These are phyloP conservation scores for Tylopilus intermedius DNA, from an alignment of 768 basidiomycete species.

Conservation along the genomic window DNA sequence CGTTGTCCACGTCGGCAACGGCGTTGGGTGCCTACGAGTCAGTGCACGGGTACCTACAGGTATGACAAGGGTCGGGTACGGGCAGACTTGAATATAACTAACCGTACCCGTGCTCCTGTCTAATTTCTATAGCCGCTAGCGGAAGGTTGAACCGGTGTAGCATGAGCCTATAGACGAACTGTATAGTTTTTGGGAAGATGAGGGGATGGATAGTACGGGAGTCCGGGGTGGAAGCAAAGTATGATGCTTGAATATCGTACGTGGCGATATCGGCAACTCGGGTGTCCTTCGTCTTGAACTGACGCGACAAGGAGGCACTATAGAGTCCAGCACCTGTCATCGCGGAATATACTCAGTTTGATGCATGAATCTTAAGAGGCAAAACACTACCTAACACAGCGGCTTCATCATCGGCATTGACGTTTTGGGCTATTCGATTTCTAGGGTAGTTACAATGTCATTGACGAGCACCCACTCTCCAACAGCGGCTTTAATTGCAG, in stretches of 20 bases:
- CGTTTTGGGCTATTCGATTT: slow-evolving; percentile 85
- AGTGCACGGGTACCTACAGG: no score
- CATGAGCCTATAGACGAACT: no score
- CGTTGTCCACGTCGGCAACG: no score
- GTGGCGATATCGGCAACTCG: slow-evolving; percentile 69
- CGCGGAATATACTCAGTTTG: slow-evolving; percentile 1
- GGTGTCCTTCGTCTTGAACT: slow-evolving; percentile 94
- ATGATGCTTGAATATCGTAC: slow-evolving; percentile 77
- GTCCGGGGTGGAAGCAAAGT: slow-evolving; percentile 55
- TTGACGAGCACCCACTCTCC: slow-evolving; percentile 57
- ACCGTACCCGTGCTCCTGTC: no score
- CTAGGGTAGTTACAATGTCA: slow-evolving; percentile 29
- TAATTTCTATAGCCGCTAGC: no score
- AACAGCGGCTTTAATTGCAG: slow-evolving; percentile 69
- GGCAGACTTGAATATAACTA: no score
- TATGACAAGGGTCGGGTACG: no score
- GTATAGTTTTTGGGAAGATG: slow-evolving; percentile 56
- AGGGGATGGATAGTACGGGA: slow-evolving; percentile 65
- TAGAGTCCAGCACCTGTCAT: slow-evolving; percentile 73
- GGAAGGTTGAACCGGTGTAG: no score
- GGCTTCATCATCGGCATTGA: slow-evolving; percentile 97
- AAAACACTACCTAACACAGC: slow-evolving; percentile 67
- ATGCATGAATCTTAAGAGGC: background rate
- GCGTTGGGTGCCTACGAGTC: no score
- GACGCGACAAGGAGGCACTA: slow-evolving; percentile 80